Evolutionary conservation across 805 yeast species (phyloP).

Genomic region (Barnettozyma vustinii): DNA sequence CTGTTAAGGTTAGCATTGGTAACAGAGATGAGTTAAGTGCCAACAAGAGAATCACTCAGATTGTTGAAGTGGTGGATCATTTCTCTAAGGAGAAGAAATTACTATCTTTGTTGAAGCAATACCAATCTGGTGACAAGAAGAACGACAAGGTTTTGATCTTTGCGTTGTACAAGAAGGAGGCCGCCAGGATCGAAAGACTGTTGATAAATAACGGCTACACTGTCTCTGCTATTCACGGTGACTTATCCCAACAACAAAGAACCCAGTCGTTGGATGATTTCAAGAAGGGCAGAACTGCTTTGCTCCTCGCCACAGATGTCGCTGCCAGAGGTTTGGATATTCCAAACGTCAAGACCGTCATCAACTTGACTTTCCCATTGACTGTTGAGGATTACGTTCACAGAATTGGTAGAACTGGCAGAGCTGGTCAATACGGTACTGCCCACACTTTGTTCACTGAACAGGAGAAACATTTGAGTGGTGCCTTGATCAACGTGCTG

Average conservation of each 20-base stretch:
- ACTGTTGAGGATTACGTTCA: conserved; percentile 97
- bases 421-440: conserved; percentile 93
- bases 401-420: conserved; percentile 95
- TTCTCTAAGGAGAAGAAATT: conserved; percentile 73
- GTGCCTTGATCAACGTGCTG: conserved; percentile 87
- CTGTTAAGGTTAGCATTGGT: conserved; percentile 91
- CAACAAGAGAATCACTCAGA: conserved; percentile 87
- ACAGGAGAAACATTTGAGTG: conserved; percentile 92
- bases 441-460: conserved; percentile 96
- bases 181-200: conserved; percentile 79
- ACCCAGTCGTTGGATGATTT: conserved; percentile 80
- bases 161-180: conserved; percentile 96
- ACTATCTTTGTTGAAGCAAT: conserved; percentile 64
- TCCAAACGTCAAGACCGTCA: conserved; percentile 93
- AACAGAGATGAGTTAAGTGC: conserved; percentile 92
- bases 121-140: conserved; percentile 59
- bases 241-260: conserved; percentile 87
- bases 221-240: conserved; percentile 96
- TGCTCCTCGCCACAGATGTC: conserved; percentile 94
- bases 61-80: conserved; percentile 87
- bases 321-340: conserved; percentile 98
- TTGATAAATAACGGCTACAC: conserved; percentile 67
- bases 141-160: conserved; percentile 85
- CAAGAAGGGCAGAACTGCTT: conserved; percentile 69
- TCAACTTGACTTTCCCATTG: conserved; percentile 91